Base-by-base conservation (phyloP, 306 rosid genomes). In the Nissolia schottii region DNA sequence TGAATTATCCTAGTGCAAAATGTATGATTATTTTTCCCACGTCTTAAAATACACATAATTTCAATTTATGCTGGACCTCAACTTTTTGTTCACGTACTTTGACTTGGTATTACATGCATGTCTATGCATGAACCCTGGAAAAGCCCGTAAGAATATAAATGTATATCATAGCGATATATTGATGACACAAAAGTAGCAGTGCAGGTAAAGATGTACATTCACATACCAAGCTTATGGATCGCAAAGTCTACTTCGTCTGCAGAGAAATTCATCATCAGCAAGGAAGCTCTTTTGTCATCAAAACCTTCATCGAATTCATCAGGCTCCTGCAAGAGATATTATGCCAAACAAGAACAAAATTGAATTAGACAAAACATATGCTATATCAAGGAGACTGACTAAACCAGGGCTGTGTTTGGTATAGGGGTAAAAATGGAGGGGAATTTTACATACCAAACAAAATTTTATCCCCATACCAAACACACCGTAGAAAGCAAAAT, bases 241-340 rank as follows among this genome's bases (percentile, higher is more conserved):
- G 98, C 97, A 70, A 83, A 85, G 49, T 87, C 87, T 49, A 94
- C 95, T 71, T 91, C 98, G 74, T 82, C 84, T 11, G 27, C 68
- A 37, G 90, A 75, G 79, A 94, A 94, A 22, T 91, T 89, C 98
- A 94, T 94, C 88, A 49, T 79, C 77, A 89, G 68, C 55, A 94
- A 85, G 63, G 95, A 77, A 56, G 83, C 82, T 77, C 84, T 86
- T 81, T 69, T 86, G 64, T 76, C 90, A 29, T 85, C 90, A 60
- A 29, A 20, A 53, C 20, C 63, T 24, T 55, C 90, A 71, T 13
- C 34, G 70, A 62, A 10, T 54, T 79, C 84, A 81, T 86, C 91
- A 24, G 79, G 83, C 85, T 94, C 98, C 97, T 93, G 88, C 73
- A 58, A 57, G 67, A 56, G 51, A 69, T 35, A 70, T 76, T 68